These are phyloP conservation scores for Pseudogymnoascus sp. DNA, from an alignment of 2,329 filamentous ascomycete species.

Conservation along the genomic window DNA sequence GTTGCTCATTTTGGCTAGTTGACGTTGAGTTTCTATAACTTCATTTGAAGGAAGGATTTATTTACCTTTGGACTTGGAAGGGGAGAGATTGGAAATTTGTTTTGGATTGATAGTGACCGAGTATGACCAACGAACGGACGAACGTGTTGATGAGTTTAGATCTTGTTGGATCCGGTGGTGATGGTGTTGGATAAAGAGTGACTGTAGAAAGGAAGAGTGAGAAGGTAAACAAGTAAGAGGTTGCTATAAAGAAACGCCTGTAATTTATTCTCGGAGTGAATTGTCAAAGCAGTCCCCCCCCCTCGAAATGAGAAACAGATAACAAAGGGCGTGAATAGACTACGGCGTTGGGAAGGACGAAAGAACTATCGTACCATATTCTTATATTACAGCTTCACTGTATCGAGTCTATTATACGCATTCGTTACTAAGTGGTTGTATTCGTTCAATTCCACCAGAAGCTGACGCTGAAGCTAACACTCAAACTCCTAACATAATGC, in stretches of 20 bases:
- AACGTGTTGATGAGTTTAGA: neutral
- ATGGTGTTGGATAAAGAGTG: neutral
- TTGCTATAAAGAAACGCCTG: neutral
- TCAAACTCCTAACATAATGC: constrained; percentile 88
- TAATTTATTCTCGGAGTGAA: neutral
- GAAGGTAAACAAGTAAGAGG: neutral
- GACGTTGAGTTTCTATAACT: neutral
- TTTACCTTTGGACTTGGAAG: neutral
- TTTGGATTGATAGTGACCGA: neutral
- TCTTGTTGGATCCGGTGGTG: neutral
- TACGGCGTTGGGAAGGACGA: neutral
- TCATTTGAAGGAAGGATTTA: neutral
- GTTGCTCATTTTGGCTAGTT: neutral
- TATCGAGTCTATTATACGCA: neutral
- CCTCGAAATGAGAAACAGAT: neutral
- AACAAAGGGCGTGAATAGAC: neutral
- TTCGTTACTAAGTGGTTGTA: neutral
- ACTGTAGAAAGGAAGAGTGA: neutral
- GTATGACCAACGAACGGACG: neutral
- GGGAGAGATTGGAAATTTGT: neutral
- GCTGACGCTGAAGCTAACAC: constrained; percentile 85
- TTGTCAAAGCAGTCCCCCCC: neutral
- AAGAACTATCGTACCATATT: neutral
- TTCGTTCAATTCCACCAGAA: constrained; percentile 74
- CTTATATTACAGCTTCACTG: neutral